Evolutionary conservation across 2,329 filamentous ascomycete species (phyloP), one percentile per base, ranked within the genome.

Genomic region (Cercospora brassicicola): DNA sequence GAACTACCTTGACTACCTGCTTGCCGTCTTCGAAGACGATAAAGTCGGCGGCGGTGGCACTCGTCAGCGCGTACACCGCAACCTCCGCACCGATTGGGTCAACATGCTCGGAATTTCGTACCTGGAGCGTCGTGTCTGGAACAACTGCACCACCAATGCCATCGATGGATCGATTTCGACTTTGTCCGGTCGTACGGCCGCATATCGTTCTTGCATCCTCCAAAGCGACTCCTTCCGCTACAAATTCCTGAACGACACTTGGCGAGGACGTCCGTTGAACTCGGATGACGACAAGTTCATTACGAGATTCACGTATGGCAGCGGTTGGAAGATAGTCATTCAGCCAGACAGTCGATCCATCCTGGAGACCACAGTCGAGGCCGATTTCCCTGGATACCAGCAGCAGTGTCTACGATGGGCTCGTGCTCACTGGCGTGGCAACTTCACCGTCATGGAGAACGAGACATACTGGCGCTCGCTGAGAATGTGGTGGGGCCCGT

Each of bases 271-370:
- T 0, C 84, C 84, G 0, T 75, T 88, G 1, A 82, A 84, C 20
- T 80, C 81, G 0, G 88, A 89, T 68, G 87, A 89, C 67, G 88
- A 90, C 78, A 89, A 89, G 75, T 89, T 84, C 72, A 79, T 86
- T 39, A 89, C 87, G 0, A 80, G 88, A 10, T 86, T 82, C 68
- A 80, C 84, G 5, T 82, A 86, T 51, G 78, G 78, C 9, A 75
- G 82, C 5, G 82, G 81, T n/a, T 88, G 82, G 81, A 79, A 82
- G 7, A 83, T 89, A 67, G 81, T 82, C 56, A 84, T 89, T 61
- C 87, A 90, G 73, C 82, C 84, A 66, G 80, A 81, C 4, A 72
- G 79, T 0, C 81, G 86, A 2, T 80, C 83, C 0, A 77, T 80
- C 0, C 79, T 90, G 36, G 79, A 83, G 66, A 89, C 87, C 0